Evolutionary conservation across 2,329 filamentous ascomycete species (phyloP).

Genomic region (Aureobasidium uvarum): DNA sequence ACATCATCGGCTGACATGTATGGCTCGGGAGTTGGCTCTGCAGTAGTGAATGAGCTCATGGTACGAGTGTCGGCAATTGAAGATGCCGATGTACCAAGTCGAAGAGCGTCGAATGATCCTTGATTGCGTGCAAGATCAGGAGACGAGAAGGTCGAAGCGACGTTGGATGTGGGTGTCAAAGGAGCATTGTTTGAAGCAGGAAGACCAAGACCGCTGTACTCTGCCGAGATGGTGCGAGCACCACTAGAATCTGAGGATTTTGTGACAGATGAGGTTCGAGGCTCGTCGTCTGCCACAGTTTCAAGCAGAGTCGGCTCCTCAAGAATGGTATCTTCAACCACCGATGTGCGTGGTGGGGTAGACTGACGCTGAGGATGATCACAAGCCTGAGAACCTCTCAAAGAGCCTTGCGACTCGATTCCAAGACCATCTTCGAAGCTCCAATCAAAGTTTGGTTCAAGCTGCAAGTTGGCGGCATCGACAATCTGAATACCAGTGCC

Average conservation of each 20-base stretch:
- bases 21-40: conserved; percentile 69
- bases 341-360: conserved; percentile 21
- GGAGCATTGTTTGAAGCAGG: conserved; percentile 46
- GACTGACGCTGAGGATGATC: not conserved
- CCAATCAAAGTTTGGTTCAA: conserved; percentile 38
- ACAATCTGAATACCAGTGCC: conserved; percentile 50
- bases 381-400: not conserved
- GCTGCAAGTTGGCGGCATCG: conserved; percentile 42
- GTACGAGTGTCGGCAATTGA: conserved; percentile 69
- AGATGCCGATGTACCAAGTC: conserved; percentile 72
- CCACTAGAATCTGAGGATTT: conserved; percentile 52
- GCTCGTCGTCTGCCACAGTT: conserved; percentile 49
- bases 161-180: conserved; percentile 64
- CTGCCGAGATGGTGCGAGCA: conserved; percentile 39
- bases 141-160: conserved; percentile 60
- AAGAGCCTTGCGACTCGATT: conserved; percentile 29
- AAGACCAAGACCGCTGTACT: conserved; percentile 39
- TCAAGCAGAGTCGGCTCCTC: conserved; percentile 43
- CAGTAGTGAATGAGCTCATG: conserved; percentile 68
- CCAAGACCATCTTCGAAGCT: conserved; percentile 44
- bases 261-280: conserved; percentile 49
- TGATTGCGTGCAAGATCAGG: conserved; percentile 62
- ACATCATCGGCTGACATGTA: conserved; percentile 71
- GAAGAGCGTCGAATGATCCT: conserved; percentile 66
- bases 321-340: conserved; percentile 37